Evolutionary conservation across 345 rosid genomes (phyloP), one percentile per base, ranked within the genome.

Genomic region (Erodium maritimum): DNA sequence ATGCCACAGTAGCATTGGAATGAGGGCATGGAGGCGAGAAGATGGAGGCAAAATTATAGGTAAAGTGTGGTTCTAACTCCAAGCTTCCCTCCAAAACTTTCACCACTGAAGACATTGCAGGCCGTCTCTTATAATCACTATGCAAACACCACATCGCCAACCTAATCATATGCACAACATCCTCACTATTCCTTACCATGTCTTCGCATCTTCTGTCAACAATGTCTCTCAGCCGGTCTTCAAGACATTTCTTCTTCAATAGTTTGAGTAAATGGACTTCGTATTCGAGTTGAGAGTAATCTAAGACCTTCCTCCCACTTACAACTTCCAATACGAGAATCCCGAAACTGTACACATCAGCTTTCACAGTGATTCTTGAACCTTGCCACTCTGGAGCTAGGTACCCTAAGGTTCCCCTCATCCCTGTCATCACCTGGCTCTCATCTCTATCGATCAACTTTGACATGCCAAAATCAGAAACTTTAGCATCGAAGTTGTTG

Each of bases 141-240:
- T 71, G 77, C 23, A 74, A 16, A 20, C 79, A 78, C 75, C 82
- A 71, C 2, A 67, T 64, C 19, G 65, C 65, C 53, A 74, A 22
- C 61, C 29, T 71, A 70, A 78, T 56, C 77, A 66, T 61, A 29
- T 67, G 51, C 57, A 60, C 33, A 0, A 58, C 77, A 29, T 77
- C 71, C 1, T 4, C 56, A n/a, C 21, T 45, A 19, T 68, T n/a
- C n/a, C n/a, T n/a, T n/a, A n/a, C n/a, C n/a, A n/a, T 42, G 8
- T 37, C 70, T 19, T 67, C 69, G 5, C 10, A 19, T 11, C 1
- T 8, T 34, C 19, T 21, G 46, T 73, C 67, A 5, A 72, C 60
- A 52, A 73, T 48, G 10, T 70, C 75, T 9, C 21, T 13, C 2
- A 68, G 6, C 29, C 48, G 9, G 19, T 7, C 52, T n/a, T 63